Percentiles rank a stretch among this genome's conserved stretches.
Conservation (phyloP, 2,329 filamentous ascomycete species). For the Cryphonectria nitschkei region DNA sequence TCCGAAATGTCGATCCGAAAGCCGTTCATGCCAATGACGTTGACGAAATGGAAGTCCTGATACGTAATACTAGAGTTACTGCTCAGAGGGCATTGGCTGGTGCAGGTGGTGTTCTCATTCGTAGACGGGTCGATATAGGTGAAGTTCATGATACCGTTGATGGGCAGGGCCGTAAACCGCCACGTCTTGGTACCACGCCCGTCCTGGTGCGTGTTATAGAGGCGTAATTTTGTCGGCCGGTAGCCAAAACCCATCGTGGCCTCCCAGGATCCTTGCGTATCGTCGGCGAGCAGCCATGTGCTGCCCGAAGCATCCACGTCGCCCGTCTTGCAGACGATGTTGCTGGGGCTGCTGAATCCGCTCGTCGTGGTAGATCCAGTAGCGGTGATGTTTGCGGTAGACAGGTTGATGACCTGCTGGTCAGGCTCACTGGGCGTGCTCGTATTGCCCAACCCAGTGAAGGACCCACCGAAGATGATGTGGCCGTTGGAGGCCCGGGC, state of each 20-base stretch:
- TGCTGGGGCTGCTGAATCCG: conserved; percentile 76
- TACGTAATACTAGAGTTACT: conserved; percentile 66
- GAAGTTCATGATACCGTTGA: conserved; percentile 94
- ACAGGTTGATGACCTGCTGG: conserved; percentile 82
- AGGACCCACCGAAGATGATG: conserved; percentile 89
- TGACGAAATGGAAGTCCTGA: conserved; percentile 93
- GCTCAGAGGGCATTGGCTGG: conserved; percentile 82
- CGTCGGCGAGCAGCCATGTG: conserved; percentile 81
- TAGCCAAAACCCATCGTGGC: conserved; percentile 85
- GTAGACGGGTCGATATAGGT: conserved; percentile 81
- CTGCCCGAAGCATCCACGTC: conserved; percentile 70
- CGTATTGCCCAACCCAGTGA: conserved; percentile 84
- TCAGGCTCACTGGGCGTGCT: conserved; percentile 69
- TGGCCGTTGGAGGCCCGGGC: conserved; percentile 78
- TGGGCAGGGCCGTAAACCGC: conserved; percentile 81
- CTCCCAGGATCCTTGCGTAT: conserved; percentile 78
- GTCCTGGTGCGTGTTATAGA: conserved; percentile 85
- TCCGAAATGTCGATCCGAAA: conserved; percentile 85
- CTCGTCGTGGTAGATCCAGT: conserved; percentile 62
- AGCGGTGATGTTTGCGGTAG: conserved; percentile 73
- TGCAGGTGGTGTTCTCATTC: conserved; percentile 72
- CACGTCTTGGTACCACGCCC: conserved; percentile 88
- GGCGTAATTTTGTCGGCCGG: conserved; percentile 79
- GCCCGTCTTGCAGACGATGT: conserved; percentile 79
- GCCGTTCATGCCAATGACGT: conserved; percentile 81